These are phyloP conservation scores for Neospora caninum DNA, from an alignment of 169 alveolate genomes.

Conservation along the genomic window DNA sequence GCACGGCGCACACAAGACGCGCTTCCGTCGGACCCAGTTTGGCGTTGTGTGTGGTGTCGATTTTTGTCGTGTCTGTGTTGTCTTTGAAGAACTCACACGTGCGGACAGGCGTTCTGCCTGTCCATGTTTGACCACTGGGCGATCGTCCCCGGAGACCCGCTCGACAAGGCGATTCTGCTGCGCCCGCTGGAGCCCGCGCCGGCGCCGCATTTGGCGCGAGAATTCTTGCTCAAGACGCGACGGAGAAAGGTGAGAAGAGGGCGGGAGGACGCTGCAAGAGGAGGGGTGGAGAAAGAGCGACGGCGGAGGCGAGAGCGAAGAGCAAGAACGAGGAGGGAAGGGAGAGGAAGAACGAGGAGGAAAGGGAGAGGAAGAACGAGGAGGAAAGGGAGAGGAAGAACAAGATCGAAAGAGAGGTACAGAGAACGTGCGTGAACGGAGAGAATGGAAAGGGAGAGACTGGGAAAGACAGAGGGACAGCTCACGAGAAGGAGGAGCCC, in stretches of 20 bases:
- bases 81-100: slow-evolving; percentile 88
- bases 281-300: not conserved
- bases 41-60: too few relatives aligned
- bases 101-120: slow-evolving; percentile 97
- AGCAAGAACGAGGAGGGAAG: not conserved
- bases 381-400: too few relatives aligned
- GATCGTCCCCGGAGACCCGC: slow-evolving; percentile 99
- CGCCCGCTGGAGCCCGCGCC: slow-evolving; percentile 98
- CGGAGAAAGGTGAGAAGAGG: slow-evolving; percentile 91
- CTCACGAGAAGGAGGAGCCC: too few relatives aligned
- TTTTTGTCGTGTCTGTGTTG: not conserved
- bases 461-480: not conserved
- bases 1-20: too few relatives aligned
- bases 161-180: slow-evolving; percentile 94
- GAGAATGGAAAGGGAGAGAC: not conserved
- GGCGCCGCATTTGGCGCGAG: slow-evolving; percentile 97
- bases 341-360: too few relatives aligned
- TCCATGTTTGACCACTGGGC: slow-evolving; percentile 97
- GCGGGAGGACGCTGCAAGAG: not conserved
- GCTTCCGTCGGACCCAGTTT: not conserved
- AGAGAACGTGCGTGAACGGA: not conserved
- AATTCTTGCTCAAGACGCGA: slow-evolving; percentile 97
- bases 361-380: too few relatives aligned
- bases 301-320: not conserved
- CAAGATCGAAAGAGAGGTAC: not conserved